Percentiles rank a stretch among this genome's conserved stretches.
Conservation (phyloP, 768 basidiomycete species). For the Sporobolomyces phaffii region DNA sequence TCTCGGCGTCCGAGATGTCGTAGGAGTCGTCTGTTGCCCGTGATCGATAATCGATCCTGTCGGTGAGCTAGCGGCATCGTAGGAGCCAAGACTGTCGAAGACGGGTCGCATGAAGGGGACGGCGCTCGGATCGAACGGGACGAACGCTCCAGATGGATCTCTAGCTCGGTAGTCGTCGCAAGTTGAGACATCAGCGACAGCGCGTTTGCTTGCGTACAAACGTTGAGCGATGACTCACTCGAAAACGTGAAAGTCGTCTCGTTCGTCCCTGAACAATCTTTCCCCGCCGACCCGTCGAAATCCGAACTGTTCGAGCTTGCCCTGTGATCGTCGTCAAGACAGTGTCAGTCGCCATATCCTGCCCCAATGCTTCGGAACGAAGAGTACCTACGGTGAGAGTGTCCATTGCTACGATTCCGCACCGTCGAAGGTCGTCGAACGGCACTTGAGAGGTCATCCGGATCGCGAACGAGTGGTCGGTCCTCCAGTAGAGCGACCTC, state of each 20-base stretch:
- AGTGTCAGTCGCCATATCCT: neutral
- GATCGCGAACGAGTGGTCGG: neutral
- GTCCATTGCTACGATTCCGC: neutral
- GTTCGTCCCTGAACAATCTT: neutral
- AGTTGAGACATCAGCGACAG: neutral
- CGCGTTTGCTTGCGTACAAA: neutral
- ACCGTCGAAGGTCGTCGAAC: neutral
- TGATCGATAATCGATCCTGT: neutral
- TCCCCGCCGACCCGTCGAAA: neutral
- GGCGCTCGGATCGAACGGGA: neutral
- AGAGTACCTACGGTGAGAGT: neutral
- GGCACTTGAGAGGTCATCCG: neutral
- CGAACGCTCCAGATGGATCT: constrained; percentile 4
- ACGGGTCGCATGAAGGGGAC: neutral
- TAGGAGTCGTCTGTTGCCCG: neutral
- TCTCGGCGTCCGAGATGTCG: no score
- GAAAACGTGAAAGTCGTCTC: neutral
- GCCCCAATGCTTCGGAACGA: neutral
- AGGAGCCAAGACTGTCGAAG: neutral
- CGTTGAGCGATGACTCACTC: neutral
- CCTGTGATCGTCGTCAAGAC: neutral
- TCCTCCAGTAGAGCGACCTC: neutral
- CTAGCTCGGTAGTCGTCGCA: no score
- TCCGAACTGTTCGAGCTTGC: neutral
- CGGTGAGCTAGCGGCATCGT: neutral